These are phyloP conservation scores for Bondarzewia mesenterica DNA, from an alignment of 1,284 basidiomycete species.

Conservation along the genomic window DNA sequence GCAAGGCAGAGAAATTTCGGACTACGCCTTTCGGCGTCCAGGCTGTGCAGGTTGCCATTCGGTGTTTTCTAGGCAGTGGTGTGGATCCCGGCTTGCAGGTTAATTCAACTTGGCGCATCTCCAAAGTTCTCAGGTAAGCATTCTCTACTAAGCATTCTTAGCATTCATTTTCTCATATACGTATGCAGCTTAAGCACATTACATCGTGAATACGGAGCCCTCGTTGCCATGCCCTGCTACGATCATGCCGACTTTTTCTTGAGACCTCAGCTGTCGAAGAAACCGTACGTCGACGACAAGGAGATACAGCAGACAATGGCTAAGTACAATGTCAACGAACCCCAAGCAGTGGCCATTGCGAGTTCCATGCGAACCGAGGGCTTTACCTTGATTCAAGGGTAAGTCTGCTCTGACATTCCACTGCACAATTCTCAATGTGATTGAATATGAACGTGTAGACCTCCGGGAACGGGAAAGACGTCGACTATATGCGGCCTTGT, in stretches of 20 bases:
- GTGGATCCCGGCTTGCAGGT: conserved; percentile 53
- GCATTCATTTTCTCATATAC: background rate
- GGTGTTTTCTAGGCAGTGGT: conserved; percentile 29
- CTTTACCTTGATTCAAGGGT: conserved; percentile 96
- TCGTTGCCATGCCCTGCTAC: conserved; percentile 79
- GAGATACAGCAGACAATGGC: conserved; percentile 66
- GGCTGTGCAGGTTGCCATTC: conserved; percentile 44
- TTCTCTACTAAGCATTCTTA: background rate
- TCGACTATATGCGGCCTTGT: conserved; percentile 97
- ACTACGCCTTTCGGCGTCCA: conserved; percentile 34
- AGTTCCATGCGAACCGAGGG: conserved; percentile 70
- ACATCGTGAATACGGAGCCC: conserved; percentile 86
- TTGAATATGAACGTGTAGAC: conserved; percentile 40
- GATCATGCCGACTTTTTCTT: conserved; percentile 71
- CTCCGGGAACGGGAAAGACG: conserved; percentile 98
- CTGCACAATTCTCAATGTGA: background rate
- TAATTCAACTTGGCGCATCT: conserved; percentile 65
- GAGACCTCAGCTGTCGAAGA: conserved; percentile 48
- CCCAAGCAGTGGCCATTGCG: conserved; percentile 88
- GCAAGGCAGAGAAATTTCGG: conserved; percentile 72
- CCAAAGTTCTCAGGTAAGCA: conserved; percentile 76
- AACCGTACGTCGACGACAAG: conserved; percentile 37
- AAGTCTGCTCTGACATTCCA: conserved; percentile 17
- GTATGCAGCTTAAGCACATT: conserved; percentile 75
- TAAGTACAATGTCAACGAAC: conserved; percentile 79